These are phyloP conservation scores for Tylopilus subfusipes DNA, from an alignment of 768 basidiomycete genomes.

Conservation along the genomic window DNA sequence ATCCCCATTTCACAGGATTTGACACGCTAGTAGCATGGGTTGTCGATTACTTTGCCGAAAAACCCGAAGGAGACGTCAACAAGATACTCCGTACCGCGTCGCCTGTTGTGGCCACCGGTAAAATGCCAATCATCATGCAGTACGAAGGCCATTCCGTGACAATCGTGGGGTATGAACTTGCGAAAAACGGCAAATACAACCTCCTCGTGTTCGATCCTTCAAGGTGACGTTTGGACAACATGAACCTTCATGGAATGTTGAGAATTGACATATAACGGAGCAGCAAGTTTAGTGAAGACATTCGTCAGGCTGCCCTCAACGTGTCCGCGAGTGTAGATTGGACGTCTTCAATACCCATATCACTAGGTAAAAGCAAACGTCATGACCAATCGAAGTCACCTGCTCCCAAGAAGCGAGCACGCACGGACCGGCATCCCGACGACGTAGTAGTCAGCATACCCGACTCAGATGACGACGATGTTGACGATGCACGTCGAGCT, in stretches of 20 bases:
- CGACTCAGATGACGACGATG: slow-evolving; percentile 14
- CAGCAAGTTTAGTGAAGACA: slow-evolving; percentile 11
- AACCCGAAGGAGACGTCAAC: slow-evolving; percentile 40
- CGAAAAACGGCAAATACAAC: slow-evolving; percentile 51
- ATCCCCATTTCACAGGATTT: slow-evolving; percentile 33
- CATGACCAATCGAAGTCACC: slow-evolving; percentile 20
- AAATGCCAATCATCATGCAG: slow-evolving; percentile 82
- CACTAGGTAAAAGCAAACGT: slow-evolving; percentile 21
- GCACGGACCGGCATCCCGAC: slow-evolving; percentile 20
- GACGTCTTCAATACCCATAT: slow-evolving; percentile 7
- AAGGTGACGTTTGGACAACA: slow-evolving; percentile 38
- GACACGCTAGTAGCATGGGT: slow-evolving; percentile 67
- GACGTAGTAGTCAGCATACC: slow-evolving; percentile 26
- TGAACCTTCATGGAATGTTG: neutral
- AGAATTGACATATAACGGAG: neutral
- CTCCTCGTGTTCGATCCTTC: slow-evolving; percentile 80
- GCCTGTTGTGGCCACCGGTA: slow-evolving; percentile 54
- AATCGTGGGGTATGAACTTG: slow-evolving; percentile 79
- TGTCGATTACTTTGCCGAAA: slow-evolving; percentile 61
- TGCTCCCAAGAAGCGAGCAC: slow-evolving; percentile 30
- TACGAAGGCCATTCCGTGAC: slow-evolving; percentile 84
- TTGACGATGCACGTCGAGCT: neutral
- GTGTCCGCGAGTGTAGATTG: neutral
- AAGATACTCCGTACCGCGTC: slow-evolving; percentile 50
- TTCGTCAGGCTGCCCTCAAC: slow-evolving; percentile 24